These are phyloP conservation scores for Avena atlantica DNA, from an alignment of 176 grass and related monocot species.

Conservation along the genomic window DNA sequence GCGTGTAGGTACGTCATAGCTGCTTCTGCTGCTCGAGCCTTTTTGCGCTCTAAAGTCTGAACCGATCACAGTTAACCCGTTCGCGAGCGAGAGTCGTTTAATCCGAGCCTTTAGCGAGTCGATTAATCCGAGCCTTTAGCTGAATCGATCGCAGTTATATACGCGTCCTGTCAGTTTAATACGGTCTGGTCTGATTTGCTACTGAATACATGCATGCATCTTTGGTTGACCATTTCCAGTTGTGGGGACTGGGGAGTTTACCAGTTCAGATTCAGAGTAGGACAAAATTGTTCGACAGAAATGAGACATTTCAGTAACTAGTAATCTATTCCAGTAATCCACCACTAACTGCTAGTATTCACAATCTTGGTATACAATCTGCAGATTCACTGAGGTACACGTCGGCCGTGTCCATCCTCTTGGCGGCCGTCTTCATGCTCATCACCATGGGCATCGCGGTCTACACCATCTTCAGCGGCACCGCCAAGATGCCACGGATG, in stretches of 20 bases:
- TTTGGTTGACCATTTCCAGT: not conserved
- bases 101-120: too few relatives aligned
- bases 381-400: constrained; percentile 90
- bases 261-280: not conserved
- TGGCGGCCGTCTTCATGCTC: constrained; percentile 83
- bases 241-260: not conserved
- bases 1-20: constrained; percentile 61
- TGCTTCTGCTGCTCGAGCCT: not conserved
- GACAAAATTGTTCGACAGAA: not conserved
- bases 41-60: too few relatives aligned
- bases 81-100: not conserved
- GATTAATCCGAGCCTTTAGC: too few relatives aligned
- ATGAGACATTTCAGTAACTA: not conserved
- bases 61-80: not conserved
- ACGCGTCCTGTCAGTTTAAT: too few relatives aligned
- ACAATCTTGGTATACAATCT: not conserved
- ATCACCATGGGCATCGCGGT: constrained; percentile 78
- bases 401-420: constrained; percentile 82
- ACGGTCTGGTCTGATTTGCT: not conserved
- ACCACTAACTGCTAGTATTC: not conserved
- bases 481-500: constrained; percentile 66
- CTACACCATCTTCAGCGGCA: constrained; percentile 73
- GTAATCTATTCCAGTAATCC: not conserved
- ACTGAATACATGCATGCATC: not conserved
- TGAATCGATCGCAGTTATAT: too few relatives aligned